These are phyloP conservation scores for Zoysia matrella DNA, from an alignment of 202 grass and related monocot species.

Conservation along the genomic window DNA sequence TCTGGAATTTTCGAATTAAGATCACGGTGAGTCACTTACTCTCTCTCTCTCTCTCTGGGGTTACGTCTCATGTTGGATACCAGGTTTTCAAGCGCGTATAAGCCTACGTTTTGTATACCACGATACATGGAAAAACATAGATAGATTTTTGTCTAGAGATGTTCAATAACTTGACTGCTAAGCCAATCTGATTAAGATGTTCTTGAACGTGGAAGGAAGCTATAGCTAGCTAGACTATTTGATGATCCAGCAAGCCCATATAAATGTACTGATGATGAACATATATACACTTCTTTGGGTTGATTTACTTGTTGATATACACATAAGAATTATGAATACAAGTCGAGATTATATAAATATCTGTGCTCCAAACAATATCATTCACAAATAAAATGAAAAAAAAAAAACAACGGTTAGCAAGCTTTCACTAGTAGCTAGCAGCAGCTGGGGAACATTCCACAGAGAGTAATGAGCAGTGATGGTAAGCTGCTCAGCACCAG, in stretches of 20 bases:
- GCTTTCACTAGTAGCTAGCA: slow-evolving; percentile 37
- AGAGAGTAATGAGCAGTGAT: slow-evolving; percentile 57
- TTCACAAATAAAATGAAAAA: too few relatives aligned
- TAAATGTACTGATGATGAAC: background rate
- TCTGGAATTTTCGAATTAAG: slow-evolving; percentile 14
- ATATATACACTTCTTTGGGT: background rate
- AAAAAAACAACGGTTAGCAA: background rate
- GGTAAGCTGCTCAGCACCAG: slow-evolving; percentile 12
- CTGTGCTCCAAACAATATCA: too few relatives aligned
- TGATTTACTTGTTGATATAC: background rate
- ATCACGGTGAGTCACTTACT: slow-evolving; percentile 39
- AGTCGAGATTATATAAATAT: too few relatives aligned
- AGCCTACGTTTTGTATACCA: background rate
- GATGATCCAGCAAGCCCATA: background rate
- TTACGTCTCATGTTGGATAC: background rate
- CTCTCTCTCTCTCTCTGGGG: background rate
- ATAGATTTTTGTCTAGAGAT: background rate
- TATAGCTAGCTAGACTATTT: background rate
- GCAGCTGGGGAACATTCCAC: slow-evolving; percentile 54
- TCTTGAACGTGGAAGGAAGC: background rate
- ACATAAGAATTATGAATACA: background rate
- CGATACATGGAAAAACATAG: background rate
- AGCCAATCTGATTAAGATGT: background rate
- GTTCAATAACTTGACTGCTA: background rate
- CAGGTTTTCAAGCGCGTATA: background rate